Evolutionary conservation across 108 stramenopile species (phyloP).

Genomic region (Cyclotella kingstonii): DNA sequence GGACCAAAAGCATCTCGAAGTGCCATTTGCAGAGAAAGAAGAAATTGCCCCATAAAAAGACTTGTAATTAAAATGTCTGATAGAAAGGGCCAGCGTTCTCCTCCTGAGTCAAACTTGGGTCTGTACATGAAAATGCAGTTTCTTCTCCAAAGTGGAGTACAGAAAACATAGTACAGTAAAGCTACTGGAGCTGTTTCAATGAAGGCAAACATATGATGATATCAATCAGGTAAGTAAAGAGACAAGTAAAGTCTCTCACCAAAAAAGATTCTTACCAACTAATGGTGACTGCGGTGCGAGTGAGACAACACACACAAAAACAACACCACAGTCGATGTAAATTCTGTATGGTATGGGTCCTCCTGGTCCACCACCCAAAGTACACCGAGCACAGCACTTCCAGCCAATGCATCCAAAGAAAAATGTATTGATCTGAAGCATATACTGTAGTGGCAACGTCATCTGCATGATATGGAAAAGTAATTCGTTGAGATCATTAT

Average conservation of each 20-base stretch:
- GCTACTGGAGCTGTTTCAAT: constrained; percentile 54
- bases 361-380: constrained; percentile 66
- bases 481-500: not conserved
- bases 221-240: not conserved
- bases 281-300: constrained; percentile 80
- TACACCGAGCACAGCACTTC: constrained; percentile 39
- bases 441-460: constrained; percentile 70
- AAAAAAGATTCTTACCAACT: constrained; percentile 25
- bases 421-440: constrained; percentile 79
- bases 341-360: constrained; percentile 79
- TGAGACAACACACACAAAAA: constrained; percentile 71
- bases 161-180: constrained; percentile 70
- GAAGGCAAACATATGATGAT: not conserved
- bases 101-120: constrained; percentile 79
- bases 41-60: constrained; percentile 64
- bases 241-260: not conserved
- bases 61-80: constrained; percentile 69
- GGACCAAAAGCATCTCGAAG: constrained; percentile 67
- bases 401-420: constrained; percentile 49
- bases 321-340: constrained; percentile 82
- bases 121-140: constrained; percentile 78
- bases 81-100: constrained; percentile 79
- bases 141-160: constrained; percentile 67
- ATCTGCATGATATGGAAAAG: constrained; percentile 27
- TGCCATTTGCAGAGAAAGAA: constrained; percentile 52